Evolutionary conservation across 768 basidiomycete genomes (phyloP), one percentile per base, ranked within the genome.

Genomic region (Naganishia antarctica): DNA sequence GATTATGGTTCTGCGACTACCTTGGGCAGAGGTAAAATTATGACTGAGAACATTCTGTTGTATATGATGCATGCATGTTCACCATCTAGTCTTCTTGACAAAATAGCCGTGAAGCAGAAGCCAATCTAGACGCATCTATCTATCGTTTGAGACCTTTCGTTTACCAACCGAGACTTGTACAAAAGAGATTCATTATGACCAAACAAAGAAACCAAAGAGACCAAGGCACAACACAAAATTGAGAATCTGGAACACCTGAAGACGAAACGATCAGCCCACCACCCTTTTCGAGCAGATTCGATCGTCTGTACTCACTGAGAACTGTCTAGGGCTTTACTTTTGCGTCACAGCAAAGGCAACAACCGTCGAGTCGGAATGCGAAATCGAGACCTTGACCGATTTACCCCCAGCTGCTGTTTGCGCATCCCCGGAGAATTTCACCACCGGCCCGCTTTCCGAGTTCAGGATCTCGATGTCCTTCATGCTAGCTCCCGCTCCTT

Each of bases 401-500:
- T 87, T 88, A 48, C 79, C 81, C 11, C 82, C 80, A 41, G 92
- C 93, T 61, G 86, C 86, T 2, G 79, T 76, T 76, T 86, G 81
- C 31, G 91, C 92, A 47, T 91, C 88, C 28, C 76, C 76, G 21
- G 68, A 61, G 43, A 77, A 69, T 62, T 74, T 73, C 49, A 77
- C 71, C 64, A 47, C 51, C 1, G 94, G 94, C 26, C 93, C 93
- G n/a, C 82, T 81, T 45, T 81, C 81, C 15, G 78, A 70, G 48
- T 88, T 86, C 64, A 94, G 81, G 71, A 98, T 92, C 78, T 98
- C 96, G 65, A 99, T 98, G 69, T 98, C 93, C 79, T 89, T 89
- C 87, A 98, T 87, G n/a, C 87, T 82, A 18, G 96, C 93, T 6
- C 84, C 89, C 12, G 93, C 94, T 41, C 96, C 96, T 78, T 90